Evolutionary conservation across 106 monocot species (phyloP).

Genomic region (Dendrobium huoshanense): DNA sequence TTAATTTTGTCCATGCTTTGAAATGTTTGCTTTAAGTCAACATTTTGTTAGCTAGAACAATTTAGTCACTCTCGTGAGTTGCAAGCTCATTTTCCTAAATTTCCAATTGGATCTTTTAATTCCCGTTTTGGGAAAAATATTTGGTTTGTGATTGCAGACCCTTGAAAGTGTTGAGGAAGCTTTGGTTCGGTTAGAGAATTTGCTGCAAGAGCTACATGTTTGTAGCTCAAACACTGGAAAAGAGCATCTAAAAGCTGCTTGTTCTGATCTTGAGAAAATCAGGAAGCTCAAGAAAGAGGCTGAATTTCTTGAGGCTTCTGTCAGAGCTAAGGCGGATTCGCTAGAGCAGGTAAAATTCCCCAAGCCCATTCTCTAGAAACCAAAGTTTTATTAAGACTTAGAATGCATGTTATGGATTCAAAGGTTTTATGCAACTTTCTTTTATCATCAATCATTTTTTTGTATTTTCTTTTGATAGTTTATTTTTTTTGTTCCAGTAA

Average conservation of each 20-base stretch:
- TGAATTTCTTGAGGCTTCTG: slow-evolving; percentile 98
- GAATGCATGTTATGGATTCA: not conserved
- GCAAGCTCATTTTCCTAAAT: not conserved
- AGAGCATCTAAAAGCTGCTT: slow-evolving; percentile 92
- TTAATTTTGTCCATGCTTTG: not conserved
- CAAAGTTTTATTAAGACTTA: not conserved
- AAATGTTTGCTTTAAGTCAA: not conserved
- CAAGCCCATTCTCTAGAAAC: not conserved
- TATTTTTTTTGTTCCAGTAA: not conserved
- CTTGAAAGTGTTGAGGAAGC: slow-evolving; percentile 96
- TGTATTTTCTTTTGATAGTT: not conserved
- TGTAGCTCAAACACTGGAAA: slow-evolving; percentile 69
- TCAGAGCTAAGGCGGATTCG: slow-evolving; percentile 82
- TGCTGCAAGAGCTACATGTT: slow-evolving; percentile 90
- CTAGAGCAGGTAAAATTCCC: slow-evolving; percentile 41
- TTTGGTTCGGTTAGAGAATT: slow-evolving; percentile 72
- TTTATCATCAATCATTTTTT: not conserved
- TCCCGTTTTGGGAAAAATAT: not conserved
- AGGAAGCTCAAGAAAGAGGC: slow-evolving; percentile 97
- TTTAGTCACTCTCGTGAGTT: not conserved
- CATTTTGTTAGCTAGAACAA: not conserved
- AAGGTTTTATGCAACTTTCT: not conserved
- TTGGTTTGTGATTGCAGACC: slow-evolving; percentile 48
- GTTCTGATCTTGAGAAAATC: slow-evolving; percentile 93
- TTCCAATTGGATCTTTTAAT: not conserved